Base-by-base conservation (phyloP, 1,284 basidiomycete species). In the Cystobasidiaceae sp. region DNA sequence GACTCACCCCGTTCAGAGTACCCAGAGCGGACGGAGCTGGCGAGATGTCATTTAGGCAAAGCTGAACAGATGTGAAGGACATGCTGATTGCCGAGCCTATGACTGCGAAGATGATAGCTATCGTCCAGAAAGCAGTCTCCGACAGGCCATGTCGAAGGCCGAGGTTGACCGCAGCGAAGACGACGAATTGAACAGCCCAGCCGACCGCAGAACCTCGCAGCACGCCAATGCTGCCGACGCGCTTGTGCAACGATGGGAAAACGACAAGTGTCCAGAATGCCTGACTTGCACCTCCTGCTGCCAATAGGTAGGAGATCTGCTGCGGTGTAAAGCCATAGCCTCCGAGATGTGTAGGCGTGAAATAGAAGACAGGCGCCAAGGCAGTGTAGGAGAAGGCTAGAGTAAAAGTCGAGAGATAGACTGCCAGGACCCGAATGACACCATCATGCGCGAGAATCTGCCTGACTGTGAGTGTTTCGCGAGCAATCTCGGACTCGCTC, bases 351-450 rank as follows among this genome's bases (percentile, higher is more conserved):
- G 56, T 32, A 2, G 61, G 50, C 7, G 75, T 76, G 54, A 75
- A 77, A 69, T 74, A 74, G 71, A 76, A 77, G 17, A 77, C 67
- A 13, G 75, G 74, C 9, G 75, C 66, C 15, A 77, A 28, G 21
- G 72, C 71, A 1, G 66, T 60, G 45, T 68, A 67, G 4, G 68
- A 67, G 62, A 74, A 72, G 19, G 67, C 68, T 7, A 71, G 63
- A 4, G 67, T 65, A 48, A 70, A 68, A 13, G 71, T 71, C 67
- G 67, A 69, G 17, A 71, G 69, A 54, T 68, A 72, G 30, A 72
- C 68, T 25, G 56, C 55, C n/a, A 74, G 68, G 60, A 73, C 72
- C 8, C 45, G 52, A 7, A 58, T 41, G 34, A 71, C 71, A 27
- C 68, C 67, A 1, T 57, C 61, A 13, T 44, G 43, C 3, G 50